Percentiles rank a stretch among this genome's conserved stretches.
These are phyloP conservation scores for Zygosaccharomyces gambellarensis DNA, from an alignment of 805 yeast genomes.

Conservation along the genomic window DNA sequence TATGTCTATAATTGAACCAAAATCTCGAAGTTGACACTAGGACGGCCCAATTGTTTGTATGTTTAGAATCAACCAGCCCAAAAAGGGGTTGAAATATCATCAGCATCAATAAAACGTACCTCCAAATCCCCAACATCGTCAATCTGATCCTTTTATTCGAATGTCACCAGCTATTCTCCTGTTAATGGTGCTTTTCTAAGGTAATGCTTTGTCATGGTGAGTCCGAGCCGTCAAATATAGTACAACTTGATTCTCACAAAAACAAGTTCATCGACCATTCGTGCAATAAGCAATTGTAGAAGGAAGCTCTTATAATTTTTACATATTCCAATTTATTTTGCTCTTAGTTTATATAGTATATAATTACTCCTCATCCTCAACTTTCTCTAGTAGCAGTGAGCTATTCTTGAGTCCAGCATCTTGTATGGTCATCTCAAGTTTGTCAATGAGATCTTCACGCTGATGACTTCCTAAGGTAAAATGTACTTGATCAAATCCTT, in stretches of 20 bases:
- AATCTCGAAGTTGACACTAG: conserved; percentile 92
- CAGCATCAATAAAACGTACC: not conserved
- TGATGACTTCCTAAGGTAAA: conserved; percentile 55
- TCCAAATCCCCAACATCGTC: conserved; percentile 8
- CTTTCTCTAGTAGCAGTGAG: conserved; percentile 62
- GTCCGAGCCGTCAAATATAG: not conserved
- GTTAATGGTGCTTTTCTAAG: not conserved
- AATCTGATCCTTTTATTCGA: not conserved
- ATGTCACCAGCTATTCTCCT: not conserved
- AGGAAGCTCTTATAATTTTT: not conserved
- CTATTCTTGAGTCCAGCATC: conserved; percentile 82
- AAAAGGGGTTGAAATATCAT: conserved; percentile 3
- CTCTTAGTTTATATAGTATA: not conserved
- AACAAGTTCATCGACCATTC: not conserved
- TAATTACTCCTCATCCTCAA: conserved; percentile 20
- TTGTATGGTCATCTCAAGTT: conserved; percentile 53
- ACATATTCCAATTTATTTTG: not conserved
- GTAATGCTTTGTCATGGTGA: not conserved
- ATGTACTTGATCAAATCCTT: conserved; percentile 37
- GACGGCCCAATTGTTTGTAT: conserved; percentile 76
- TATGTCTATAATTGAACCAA: conserved; percentile 98
- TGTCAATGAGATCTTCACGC: conserved; percentile 52
- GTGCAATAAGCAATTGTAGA: not conserved
- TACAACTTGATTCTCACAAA: not conserved
- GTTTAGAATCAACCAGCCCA: conserved; percentile 24